Conservation (phyloP, 1,139 yeast species). For the Kodamaea arcana region DNA sequence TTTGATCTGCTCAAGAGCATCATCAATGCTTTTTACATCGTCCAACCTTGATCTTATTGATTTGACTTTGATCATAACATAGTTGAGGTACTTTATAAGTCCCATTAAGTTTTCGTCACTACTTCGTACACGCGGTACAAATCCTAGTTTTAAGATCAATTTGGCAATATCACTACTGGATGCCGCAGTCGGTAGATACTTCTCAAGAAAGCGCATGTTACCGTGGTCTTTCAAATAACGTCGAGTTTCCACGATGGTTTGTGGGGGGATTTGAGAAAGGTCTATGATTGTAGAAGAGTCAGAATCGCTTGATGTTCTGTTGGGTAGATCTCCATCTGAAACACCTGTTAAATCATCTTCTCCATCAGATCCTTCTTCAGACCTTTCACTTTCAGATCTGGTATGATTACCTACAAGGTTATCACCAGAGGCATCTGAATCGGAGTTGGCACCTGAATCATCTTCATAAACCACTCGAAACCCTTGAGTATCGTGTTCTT, state of each 20-base stretch:
- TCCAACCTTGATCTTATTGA: constrained; percentile 51
- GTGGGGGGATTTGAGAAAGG: constrained; percentile 11
- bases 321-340: neutral
- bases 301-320: neutral
- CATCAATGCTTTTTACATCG: constrained; percentile 55
- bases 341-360: neutral
- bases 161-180: constrained; percentile 48
- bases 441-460: constrained; percentile 3
- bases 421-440: constrained; percentile 2
- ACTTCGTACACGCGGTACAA: constrained; percentile 40
- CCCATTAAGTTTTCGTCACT: constrained; percentile 42
- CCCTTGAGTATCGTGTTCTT: neutral
- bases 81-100: constrained; percentile 49
- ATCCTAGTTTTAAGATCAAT: constrained; percentile 51
- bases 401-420: constrained; percentile 2
- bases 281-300: constrained; percentile 3
- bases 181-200: constrained; percentile 58
- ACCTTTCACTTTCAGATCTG: constrained; percentile 1
- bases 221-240: constrained; percentile 61
- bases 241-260: constrained; percentile 42
- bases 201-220: constrained; percentile 50
- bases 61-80: constrained; percentile 58
- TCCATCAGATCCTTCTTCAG: constrained; percentile 3
- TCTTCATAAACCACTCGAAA: neutral
- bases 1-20: constrained; percentile 50